phyloP scores from a whole-genome alignment of 2,329 filamentous ascomycete genomes.

The Aulographum hederae region DNA sequence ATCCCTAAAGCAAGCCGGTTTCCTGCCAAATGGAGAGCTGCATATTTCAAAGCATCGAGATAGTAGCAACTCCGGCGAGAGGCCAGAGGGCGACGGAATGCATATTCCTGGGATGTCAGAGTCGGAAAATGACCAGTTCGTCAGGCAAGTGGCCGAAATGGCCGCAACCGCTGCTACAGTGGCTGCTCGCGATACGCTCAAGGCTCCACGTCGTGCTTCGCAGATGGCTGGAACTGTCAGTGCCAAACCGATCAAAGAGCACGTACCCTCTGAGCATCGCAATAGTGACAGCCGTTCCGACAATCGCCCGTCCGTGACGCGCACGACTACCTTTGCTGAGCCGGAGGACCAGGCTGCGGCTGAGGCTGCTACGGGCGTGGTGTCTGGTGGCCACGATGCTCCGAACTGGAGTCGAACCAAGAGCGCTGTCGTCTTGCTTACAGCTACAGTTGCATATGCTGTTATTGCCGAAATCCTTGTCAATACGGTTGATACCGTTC shows the following conservation, averaged over 20 bases:
- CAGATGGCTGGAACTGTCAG: conserved; percentile 16
- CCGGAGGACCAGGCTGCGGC: conserved; percentile 24
- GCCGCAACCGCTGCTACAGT: conserved; percentile 80
- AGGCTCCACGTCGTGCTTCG: conserved; percentile 31
- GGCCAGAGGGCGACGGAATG: conserved; percentile 25
- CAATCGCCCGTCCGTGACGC: conserved; percentile 19
- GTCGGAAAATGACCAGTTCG: conserved; percentile 63
- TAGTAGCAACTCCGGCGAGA: conserved; percentile 19
- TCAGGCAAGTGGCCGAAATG: conserved; percentile 81
- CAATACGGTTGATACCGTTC: conserved; percentile 89
- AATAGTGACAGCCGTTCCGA: conserved; percentile 6
- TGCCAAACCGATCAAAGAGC: conserved; percentile 14
- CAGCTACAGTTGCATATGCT: conserved; percentile 84
- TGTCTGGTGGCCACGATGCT: conserved; percentile 93
- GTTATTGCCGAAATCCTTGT: conserved; percentile 94
- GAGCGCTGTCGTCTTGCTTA: conserved; percentile 74
- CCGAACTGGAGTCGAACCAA: conserved; percentile 93
- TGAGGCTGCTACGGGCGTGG: conserved; percentile 21
- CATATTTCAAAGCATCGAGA: conserved; percentile 38
- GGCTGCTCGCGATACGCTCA: conserved; percentile 59
- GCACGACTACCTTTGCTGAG: conserved; percentile 23
- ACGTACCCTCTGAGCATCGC: neutral
- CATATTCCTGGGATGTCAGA: conserved; percentile 52
- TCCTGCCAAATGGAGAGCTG: conserved; percentile 48
- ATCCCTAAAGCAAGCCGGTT: conserved; percentile 51